phyloP scores from a whole-genome alignment of 2,329 filamentous ascomycete species.

The Ascochyta clinopodiicola region DNA sequence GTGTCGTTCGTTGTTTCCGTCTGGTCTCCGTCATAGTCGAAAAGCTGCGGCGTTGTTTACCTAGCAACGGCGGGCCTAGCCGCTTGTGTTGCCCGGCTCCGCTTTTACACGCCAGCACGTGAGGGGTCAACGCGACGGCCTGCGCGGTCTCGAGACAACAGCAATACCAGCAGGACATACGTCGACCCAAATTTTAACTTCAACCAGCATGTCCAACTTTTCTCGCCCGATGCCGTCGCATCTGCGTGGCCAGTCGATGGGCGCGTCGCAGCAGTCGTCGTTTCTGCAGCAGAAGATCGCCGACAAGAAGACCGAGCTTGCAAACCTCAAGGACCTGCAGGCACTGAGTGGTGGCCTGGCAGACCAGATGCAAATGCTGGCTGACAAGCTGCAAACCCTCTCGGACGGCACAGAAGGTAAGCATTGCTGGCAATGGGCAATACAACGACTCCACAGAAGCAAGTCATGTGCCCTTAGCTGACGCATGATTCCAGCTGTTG shows the following conservation, averaged over 20 bases:
- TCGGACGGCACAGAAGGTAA: conserved; percentile 82
- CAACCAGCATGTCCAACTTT: conserved; percentile 47
- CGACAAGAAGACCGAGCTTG: conserved; percentile 84
- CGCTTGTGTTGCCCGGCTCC: conserved; percentile 11
- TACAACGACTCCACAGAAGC: not conserved
- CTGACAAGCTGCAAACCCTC: conserved; percentile 77
- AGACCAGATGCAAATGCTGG: conserved; percentile 80
- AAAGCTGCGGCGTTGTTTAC: conserved; percentile 42
- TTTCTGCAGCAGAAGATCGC: conserved; percentile 77
- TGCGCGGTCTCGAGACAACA: not conserved
- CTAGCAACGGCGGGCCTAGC: conserved; percentile 37
- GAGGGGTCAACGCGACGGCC: conserved; percentile 28
- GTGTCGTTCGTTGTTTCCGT: conserved; percentile 42
- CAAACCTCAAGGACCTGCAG: conserved; percentile 77
- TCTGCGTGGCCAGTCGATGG: conserved; percentile 59
- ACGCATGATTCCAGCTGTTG: conserved; percentile 67
- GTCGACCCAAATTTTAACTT: not conserved
- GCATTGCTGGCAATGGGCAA: not conserved
- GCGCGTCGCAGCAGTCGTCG: conserved; percentile 66
- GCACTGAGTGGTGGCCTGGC: conserved; percentile 81
- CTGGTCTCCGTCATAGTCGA: conserved; percentile 31
- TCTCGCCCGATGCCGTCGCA: conserved; percentile 65
- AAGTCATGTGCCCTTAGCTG: not conserved
- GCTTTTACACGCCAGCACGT: conserved; percentile 27
- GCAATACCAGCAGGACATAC: not conserved